A percentile compares a stretch with the other conserved stretches of the same genome.
phyloP scores from a whole-genome alignment of 805 yeast species.

The Sugiyamaella floridensis region DNA sequence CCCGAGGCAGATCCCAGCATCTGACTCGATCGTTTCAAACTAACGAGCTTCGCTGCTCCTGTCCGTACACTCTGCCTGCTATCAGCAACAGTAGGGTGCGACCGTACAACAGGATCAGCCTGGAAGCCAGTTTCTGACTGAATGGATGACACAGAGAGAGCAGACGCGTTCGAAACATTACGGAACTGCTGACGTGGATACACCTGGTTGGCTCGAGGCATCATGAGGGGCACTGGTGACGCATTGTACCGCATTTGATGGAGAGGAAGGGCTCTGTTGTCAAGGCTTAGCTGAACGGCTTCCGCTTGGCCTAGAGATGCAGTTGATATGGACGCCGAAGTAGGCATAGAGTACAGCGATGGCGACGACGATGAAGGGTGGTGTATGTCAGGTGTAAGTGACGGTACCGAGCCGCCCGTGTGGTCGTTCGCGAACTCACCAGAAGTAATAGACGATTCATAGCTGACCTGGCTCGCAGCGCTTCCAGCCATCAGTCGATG shows the following conservation, averaged over 20 bases:
- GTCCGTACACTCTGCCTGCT: background rate
- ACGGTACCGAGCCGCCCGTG: background rate
- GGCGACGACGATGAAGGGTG: background rate
- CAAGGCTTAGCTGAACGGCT: background rate
- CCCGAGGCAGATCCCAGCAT: background rate
- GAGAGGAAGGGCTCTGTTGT: background rate
- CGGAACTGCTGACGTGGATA: conserved; percentile 1
- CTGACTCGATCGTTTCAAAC: background rate
- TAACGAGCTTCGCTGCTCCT: background rate
- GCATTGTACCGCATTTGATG: background rate
- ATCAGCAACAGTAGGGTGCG: background rate
- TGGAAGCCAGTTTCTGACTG: conserved; percentile 12
- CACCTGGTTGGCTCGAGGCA: background rate
- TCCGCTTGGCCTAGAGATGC: background rate
- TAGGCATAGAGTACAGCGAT: background rate
- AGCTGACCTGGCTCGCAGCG: background rate
- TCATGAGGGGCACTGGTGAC: background rate
- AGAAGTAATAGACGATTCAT: conserved; percentile 4
- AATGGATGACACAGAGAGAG: conserved; percentile 11
- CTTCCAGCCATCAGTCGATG: background rate
- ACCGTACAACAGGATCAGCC: background rate
- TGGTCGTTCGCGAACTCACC: conserved; percentile 7
- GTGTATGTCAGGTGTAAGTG: background rate
- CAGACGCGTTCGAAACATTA: conserved; percentile 1
- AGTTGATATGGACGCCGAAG: background rate